phyloP scores from a whole-genome alignment of 805 yeast species.

The Crinitomyces ghanaensis region DNA sequence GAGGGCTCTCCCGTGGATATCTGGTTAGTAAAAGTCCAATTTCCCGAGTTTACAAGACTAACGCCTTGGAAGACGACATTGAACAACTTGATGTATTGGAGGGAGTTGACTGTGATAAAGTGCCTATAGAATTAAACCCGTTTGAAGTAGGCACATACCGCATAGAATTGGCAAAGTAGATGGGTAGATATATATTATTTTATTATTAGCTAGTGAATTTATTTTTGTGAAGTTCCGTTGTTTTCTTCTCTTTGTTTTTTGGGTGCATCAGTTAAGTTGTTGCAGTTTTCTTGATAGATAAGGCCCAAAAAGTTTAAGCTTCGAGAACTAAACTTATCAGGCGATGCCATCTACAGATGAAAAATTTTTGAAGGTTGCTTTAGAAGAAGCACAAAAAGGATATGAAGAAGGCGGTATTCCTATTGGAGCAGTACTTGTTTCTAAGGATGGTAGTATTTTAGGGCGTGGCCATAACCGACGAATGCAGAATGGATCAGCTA shows the following conservation, averaged over 20 bases:
- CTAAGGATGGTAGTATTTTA: constrained; percentile 64
- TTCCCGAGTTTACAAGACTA: constrained; percentile 39
- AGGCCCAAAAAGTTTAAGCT: background rate
- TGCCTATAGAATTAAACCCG: constrained; percentile 45
- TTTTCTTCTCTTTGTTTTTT: background rate
- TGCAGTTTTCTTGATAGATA: background rate
- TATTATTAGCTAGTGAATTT: background rate
- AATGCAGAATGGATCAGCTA: constrained; percentile 73
- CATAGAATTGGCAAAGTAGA: constrained; percentile 27
- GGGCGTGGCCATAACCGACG: constrained; percentile 90
- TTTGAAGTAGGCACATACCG: constrained; percentile 68
- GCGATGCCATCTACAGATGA: too few species aligned
- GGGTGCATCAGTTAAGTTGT: background rate
- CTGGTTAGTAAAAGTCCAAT: constrained; percentile 29
- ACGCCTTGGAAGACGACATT: constrained; percentile 31
- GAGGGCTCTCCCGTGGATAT: constrained; percentile 55
- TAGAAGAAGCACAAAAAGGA: constrained; percentile 35
- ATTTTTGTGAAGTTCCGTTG: background rate
- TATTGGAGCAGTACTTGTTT: constrained; percentile 66
- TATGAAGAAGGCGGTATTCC: constrained; percentile 85
- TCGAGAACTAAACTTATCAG: too few species aligned
- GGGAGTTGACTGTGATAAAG: constrained; percentile 20
- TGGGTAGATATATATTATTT: background rate
- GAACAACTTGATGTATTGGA: constrained; percentile 22
- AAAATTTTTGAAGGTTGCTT: constrained; percentile 21